Evolutionary conservation across 768 basidiomycete species (phyloP), one percentile per base, ranked within the genome.

Genomic region (Pulveroboletus sp.): DNA sequence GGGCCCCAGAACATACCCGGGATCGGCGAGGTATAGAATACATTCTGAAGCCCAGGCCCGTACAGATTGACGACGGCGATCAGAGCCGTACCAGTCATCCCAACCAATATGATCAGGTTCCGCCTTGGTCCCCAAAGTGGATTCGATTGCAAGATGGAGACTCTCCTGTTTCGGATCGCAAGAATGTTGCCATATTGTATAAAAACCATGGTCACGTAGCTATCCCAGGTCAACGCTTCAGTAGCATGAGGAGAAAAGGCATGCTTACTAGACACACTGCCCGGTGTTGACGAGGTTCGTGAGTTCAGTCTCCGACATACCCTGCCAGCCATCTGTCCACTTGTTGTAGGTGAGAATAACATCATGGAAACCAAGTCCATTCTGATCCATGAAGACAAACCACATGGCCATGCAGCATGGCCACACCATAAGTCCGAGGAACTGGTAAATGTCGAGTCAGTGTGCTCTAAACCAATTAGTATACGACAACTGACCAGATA

Each of bases 131-230:
- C 74, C 70, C 77, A 74, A 25, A 76, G 61, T 0, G 75, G 75
- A 40, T 75, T 74, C 24, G 73, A 73, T 14, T 69, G 61, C 33
- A 76, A 46, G 7, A 76, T 58, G 1, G 75, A 76, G 0, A 76
- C 65, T 41, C 75, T 69, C 45, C 75, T 64, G 59, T 75, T 76
- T 3, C 75, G 73, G 19, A 72, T 69, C 10, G 75, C 61, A 14
- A 76, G 72, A 16, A 76, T 62, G 29, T 47, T 66, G 5, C 74
- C 73, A 35, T 69, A 76, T 50, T 76, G 75, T 16, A 76, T 58
- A 49, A 76, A 69, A 35, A 78, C 77, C 57, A 78, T 69, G 16
- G 76, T 73, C 45, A 76, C 71, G 48, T 76, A 76, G 53, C 75
- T 76, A 43, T 29, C 12, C 25, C n/a, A 0, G 27, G 40, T 52